Conservation (phyloP, 441 rosid species). For the Gossypium davidsonii region DNA sequence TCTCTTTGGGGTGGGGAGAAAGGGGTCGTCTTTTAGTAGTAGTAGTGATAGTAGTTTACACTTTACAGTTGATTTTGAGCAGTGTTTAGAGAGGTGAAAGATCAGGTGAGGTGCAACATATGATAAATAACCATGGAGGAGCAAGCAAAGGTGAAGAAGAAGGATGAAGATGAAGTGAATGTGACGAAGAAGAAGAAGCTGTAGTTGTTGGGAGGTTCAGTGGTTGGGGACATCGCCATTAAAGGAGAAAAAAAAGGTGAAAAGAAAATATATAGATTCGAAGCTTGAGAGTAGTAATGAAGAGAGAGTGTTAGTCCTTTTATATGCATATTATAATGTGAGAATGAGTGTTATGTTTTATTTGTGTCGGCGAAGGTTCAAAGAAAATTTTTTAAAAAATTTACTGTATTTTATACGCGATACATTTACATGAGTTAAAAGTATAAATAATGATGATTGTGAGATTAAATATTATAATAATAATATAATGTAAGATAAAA, state of each 20-base stretch:
- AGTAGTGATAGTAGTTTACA: neutral
- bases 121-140: conserved; percentile 16
- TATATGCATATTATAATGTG: neutral
- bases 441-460: fast-evolving
- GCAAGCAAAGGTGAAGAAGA: conserved; percentile 20
- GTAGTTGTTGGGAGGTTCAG: conserved; percentile 21
- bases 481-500: too few relatives aligned
- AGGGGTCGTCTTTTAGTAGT: neutral
- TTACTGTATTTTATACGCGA: fast-evolving
- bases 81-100: conserved; percentile 6
- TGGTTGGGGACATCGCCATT: conserved; percentile 37
- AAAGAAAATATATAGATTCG: conserved; percentile 32
- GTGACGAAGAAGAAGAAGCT: neutral
- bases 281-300: conserved; percentile 43
- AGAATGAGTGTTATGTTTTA: neutral
- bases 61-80: neutral
- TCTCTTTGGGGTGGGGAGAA: too few relatives aligned
- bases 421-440: too few relatives aligned
- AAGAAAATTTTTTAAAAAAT: neutral
- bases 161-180: conserved; percentile 5
- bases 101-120: conserved; percentile 24
- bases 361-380: conserved; percentile 37
- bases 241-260: conserved; percentile 27
- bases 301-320: conserved; percentile 27
- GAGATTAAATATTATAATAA: too few relatives aligned